phyloP scores from a whole-genome alignment of 257 asterid species.

The Thymus quinquecostatus region DNA sequence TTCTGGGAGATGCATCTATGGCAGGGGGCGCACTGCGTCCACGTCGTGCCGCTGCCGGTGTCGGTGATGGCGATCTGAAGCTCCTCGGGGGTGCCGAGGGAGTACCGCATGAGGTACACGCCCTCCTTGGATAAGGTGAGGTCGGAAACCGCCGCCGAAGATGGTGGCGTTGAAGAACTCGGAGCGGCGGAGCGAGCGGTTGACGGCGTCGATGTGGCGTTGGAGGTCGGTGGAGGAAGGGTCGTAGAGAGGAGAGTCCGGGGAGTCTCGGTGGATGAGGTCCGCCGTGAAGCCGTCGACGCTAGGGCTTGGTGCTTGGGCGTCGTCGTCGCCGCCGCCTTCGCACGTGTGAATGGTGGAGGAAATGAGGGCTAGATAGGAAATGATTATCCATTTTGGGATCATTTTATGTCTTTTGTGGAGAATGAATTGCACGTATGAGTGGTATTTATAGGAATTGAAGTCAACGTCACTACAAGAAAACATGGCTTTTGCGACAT shows the following conservation, averaged over 20 bases:
- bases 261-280: constrained; percentile 2
- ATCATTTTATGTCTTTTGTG: background rate
- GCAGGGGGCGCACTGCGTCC: constrained; percentile 69
- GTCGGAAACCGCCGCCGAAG: background rate
- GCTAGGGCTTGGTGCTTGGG: background rate
- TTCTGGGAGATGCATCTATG: no score
- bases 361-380: background rate
- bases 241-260: background rate
- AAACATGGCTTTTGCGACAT: no score
- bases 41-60: constrained; percentile 62
- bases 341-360: background rate
- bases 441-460: background rate
- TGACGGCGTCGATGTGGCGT: background rate
- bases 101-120: constrained; percentile 55
- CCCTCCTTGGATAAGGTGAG: constrained; percentile 39
- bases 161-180: background rate
- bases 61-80: constrained; percentile 47
- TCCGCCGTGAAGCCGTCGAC: background rate
- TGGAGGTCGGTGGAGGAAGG: background rate
- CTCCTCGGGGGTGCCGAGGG: constrained; percentile 52
- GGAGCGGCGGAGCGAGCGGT: constrained; percentile 48
- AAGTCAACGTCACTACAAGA: no score
- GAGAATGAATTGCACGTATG: background rate
- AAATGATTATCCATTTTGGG: background rate
- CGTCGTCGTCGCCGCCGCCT: background rate